These are phyloP conservation scores for Geotrichum citri-aurantii DNA, from an alignment of 1,139 yeast species.

Conservation along the genomic window DNA sequence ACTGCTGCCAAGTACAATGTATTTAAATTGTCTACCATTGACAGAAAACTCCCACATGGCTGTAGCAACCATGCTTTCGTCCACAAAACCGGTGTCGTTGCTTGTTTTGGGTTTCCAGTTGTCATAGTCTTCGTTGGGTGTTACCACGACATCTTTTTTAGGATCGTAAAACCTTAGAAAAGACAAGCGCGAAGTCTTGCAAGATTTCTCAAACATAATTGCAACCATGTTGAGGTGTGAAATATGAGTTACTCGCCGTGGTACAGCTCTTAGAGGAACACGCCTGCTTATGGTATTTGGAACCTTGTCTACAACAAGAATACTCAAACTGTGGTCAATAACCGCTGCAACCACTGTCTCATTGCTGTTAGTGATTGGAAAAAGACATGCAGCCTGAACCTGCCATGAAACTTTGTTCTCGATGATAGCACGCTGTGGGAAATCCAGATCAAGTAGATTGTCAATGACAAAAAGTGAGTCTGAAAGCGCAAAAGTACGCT, in stretches of 20 bases:
- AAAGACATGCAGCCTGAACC: slow-evolving; percentile 12
- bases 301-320: slow-evolving; percentile 1
- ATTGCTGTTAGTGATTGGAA: slow-evolving; percentile 1
- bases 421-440: slow-evolving; percentile 6
- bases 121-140: slow-evolving; percentile 12
- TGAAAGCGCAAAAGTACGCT: slow-evolving; percentile 2
- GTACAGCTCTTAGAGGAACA: slow-evolving; percentile 7
- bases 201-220: slow-evolving; percentile 6
- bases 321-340: slow-evolving; percentile 1
- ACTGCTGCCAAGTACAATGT: slow-evolving; percentile 14
- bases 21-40: slow-evolving; percentile 11
- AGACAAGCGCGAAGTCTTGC: slow-evolving; percentile 5
- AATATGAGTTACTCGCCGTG: slow-evolving; percentile 8
- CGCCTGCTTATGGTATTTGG: background rate
- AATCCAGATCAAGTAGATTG: background rate
- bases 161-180: slow-evolving; percentile 9
- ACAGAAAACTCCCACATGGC: slow-evolving; percentile 12
- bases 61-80: background rate
- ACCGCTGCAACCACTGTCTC: slow-evolving; percentile 7
- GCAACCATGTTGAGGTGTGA: slow-evolving; percentile 12
- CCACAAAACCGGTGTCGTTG: background rate
- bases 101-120: slow-evolving; percentile 11
- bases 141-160: slow-evolving; percentile 1
- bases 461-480: slow-evolving; percentile 1
- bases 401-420: slow-evolving; percentile 1